These are phyloP conservation scores for Grigorovia jiainica DNA, from an alignment of 805 yeast species.

Conservation along the genomic window DNA sequence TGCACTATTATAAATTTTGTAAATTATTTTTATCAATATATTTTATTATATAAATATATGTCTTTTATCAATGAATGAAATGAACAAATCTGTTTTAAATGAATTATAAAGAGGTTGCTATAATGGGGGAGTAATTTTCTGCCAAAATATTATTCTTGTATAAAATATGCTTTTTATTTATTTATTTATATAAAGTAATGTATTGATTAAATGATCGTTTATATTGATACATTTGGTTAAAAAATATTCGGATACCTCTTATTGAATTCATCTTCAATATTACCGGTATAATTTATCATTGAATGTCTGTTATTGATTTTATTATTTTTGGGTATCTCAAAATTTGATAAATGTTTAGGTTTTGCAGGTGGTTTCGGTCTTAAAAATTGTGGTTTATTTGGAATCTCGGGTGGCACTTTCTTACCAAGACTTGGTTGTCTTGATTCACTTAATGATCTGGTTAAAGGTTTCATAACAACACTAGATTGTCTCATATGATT, in stretches of 20 bases:
- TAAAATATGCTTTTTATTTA: too few species aligned
- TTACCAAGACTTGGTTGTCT: slow-evolving; percentile 10
- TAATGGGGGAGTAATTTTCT: too few species aligned
- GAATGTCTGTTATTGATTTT: neutral
- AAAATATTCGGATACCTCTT: too few species aligned
- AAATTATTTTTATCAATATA: neutral
- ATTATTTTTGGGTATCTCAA: neutral
- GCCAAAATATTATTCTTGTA: too few species aligned
- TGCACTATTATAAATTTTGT: neutral
- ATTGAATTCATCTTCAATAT: neutral
- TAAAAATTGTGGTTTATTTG: slow-evolving; percentile 17
- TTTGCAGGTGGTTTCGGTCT: slow-evolving; percentile 31
- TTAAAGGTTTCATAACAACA: slow-evolving; percentile 3
- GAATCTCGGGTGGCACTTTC: slow-evolving; percentile 39
- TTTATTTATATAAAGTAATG: too few species aligned
- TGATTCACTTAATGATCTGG: slow-evolving; percentile 1
- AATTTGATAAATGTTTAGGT: slow-evolving; percentile 30
- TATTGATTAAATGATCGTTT: too few species aligned
- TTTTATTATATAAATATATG: neutral
- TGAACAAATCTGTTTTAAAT: too few species aligned
- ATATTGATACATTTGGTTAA: too few species aligned
- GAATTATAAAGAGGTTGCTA: too few species aligned
- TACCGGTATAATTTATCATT: neutral
- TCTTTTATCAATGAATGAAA: slow-evolving; percentile 1
- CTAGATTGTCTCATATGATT: slow-evolving; percentile 3